Evolutionary conservation across 805 yeast genomes (phyloP), one percentile per base, ranked within the genome.

Genomic region (Teunomyces stri): DNA sequence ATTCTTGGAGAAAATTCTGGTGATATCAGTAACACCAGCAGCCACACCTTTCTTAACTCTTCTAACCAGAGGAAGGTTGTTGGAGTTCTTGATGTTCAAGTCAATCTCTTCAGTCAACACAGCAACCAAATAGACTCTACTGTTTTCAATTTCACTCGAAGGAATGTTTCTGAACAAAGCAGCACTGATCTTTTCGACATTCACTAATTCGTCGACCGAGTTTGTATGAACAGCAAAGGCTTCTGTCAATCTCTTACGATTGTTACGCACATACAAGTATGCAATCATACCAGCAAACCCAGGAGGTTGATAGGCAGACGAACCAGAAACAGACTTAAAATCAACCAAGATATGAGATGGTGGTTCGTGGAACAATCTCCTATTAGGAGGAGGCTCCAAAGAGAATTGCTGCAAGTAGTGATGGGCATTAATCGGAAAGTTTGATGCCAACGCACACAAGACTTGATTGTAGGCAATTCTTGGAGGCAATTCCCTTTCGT

Each of bases 11-110:
- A 89, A 87, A 20, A 88, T 79, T 54, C 96, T 78, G 4, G 94
- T 81, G 42, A 89, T 84, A 66, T 89, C 96, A 33, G 89, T 79
- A 12, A 86, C 94, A 63, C 97, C 97, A 3, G 90, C 91, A 33
- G 92, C 94, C 12, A 89, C 80, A 48, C 96, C 96, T 59, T 84
- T 83, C 59, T 87, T 82, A 42, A 85, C 76, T 39, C 70, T 61
- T 33, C 65, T 63, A 16, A 80, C 53, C 30, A 61, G 69, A 15
- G 66, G 68, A 15, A 52, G 51, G 39, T 48, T 57, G 37, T 42
- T 49, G 9, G 59, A 50, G 11, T 27, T 18, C 49, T 68, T 65
- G 36, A 55, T 46, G 29, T 54, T 56, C 41, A 84, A 65, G 34
- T 79, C 76, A 43, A 87, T 75, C 41, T 80, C 82, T 62, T 89